Evolutionary conservation across 768 basidiomycete genomes (phyloP).

Genomic region (Boletus tylopilopsis): DNA sequence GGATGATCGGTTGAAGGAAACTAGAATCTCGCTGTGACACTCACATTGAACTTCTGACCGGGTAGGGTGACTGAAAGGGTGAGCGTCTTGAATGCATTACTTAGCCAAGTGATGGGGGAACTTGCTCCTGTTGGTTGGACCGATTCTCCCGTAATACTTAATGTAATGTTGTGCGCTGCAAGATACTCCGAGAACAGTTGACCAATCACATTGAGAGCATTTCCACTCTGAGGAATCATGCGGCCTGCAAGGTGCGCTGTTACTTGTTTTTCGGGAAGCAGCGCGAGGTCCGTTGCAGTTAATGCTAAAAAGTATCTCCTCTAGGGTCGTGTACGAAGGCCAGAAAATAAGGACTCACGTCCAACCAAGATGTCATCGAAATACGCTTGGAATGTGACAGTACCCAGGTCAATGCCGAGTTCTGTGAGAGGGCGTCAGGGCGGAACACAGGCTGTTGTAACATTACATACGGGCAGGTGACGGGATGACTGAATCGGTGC

Average conservation of each 20-base stretch:
- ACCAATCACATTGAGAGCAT: constrained; percentile 50
- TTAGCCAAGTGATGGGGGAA: constrained; percentile 57
- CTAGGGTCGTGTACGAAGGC: background rate
- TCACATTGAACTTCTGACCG: constrained; percentile 52
- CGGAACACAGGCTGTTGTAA: background rate
- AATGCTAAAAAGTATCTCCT: constrained; percentile 41
- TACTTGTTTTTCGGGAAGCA: constrained; percentile 47
- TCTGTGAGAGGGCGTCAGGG: constrained; percentile 37
- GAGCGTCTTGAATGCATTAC: constrained; percentile 65
- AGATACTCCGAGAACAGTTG: constrained; percentile 64
- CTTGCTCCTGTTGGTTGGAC: constrained; percentile 56
- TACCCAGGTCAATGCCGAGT: constrained; percentile 66
- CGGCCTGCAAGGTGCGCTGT: constrained; percentile 57
- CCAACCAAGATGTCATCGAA: constrained; percentile 56
- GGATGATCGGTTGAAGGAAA: background rate
- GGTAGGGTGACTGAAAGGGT: constrained; percentile 58
- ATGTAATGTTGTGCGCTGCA: constrained; percentile 58
- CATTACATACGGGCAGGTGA: constrained; percentile 58
- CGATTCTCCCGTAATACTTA: constrained; percentile 54
- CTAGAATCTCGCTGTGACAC: constrained; percentile 5
- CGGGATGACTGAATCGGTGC: constrained; percentile 62
- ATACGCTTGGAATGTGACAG: constrained; percentile 57
- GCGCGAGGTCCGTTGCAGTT: constrained; percentile 43
- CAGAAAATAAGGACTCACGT: constrained; percentile 40
- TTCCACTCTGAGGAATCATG: constrained; percentile 59